Evolutionary conservation across 345 rosid species (phyloP).

Genomic region (Ailanthus altissimus): DNA sequence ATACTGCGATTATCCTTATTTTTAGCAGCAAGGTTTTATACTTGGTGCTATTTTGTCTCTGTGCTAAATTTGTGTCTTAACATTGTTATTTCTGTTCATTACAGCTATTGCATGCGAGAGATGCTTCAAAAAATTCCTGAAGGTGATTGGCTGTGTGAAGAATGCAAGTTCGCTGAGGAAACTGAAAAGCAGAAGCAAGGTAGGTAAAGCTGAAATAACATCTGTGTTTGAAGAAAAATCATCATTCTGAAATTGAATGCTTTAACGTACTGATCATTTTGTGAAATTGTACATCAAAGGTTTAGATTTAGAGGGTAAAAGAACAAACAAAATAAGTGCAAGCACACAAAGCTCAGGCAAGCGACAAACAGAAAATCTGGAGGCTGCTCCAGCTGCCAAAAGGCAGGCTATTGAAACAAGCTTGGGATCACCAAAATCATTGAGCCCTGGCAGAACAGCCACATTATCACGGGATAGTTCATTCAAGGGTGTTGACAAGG

Average conservation of each 20-base stretch:
- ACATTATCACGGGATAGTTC: slow-evolving; percentile 57
- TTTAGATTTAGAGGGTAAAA: slow-evolving; percentile 57
- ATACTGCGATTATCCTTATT: slow-evolving; percentile 15
- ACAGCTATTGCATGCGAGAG: slow-evolving; percentile 95
- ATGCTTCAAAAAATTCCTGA: slow-evolving; percentile 82
- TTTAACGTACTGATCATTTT: slow-evolving; percentile 17
- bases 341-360: slow-evolving; percentile 45
- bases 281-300: slow-evolving; percentile 40
- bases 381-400: slow-evolving; percentile 48
- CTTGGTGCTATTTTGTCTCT: background rate
- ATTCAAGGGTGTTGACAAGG: slow-evolving; percentile 58
- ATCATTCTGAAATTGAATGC: background rate
- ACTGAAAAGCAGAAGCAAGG: background rate
- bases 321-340: slow-evolving; percentile 34
- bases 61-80: slow-evolving; percentile 17
- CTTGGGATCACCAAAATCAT: slow-evolving; percentile 63
- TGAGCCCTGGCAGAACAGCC: slow-evolving; percentile 48
- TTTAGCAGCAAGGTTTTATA: slow-evolving; percentile 13
- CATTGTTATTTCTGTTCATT: slow-evolving; percentile 29
- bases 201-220: slow-evolving; percentile 39
- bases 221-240: slow-evolving; percentile 5
- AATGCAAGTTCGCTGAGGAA: slow-evolving; percentile 57
- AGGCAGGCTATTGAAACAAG: slow-evolving; percentile 61
- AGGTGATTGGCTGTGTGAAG: slow-evolving; percentile 97
- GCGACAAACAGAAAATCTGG: slow-evolving; percentile 59